These are phyloP conservation scores for Mycena indigotica DNA, from an alignment of 768 basidiomycete species.

Conservation along the genomic window DNA sequence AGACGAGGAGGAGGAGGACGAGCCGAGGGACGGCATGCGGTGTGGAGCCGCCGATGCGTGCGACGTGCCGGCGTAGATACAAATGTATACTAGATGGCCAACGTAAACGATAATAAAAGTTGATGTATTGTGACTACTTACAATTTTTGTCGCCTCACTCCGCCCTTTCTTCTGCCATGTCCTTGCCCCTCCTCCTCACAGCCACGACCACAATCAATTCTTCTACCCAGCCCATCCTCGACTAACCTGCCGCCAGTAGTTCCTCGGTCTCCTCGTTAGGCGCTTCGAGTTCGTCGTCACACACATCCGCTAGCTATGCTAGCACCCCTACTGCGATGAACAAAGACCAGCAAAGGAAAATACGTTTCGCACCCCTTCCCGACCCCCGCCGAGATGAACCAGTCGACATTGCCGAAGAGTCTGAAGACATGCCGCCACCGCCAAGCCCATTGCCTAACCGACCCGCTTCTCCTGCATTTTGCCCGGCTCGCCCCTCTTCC, in stretches of 20 bases:
- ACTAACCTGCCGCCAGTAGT: conserved; percentile 13
- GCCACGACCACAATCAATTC: conserved; percentile 1
- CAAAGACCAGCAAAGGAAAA: conserved; percentile 34
- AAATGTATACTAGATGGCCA: not conserved
- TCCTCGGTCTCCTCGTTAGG: conserved; percentile 6
- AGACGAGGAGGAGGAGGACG: too few species aligned
- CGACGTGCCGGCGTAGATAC: too few species aligned
- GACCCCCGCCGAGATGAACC: conserved; percentile 62
- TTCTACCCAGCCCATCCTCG: conserved; percentile 9
- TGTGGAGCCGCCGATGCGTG: too few species aligned
- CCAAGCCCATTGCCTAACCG: conserved; percentile 22
- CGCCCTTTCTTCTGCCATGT: not conserved
- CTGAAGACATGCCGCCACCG: conserved; percentile 22
- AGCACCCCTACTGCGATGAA: conserved; percentile 14
- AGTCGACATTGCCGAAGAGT: conserved; percentile 25
- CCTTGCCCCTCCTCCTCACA: not conserved
- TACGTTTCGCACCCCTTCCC: conserved; percentile 86
- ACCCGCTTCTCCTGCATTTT: conserved; percentile 25
- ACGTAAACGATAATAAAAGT: not conserved
- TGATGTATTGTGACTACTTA: not conserved
- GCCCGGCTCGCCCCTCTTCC: conserved; percentile 26
- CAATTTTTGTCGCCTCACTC: not conserved
- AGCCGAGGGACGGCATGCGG: too few species aligned
- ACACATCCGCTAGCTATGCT: conserved; percentile 4
- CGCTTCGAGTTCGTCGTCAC: conserved; percentile 9